A percentile compares a stretch with the other conserved stretches of the same genome.
These are phyloP conservation scores for Komagataella populi DNA, from an alignment of 805 yeast species.

Conservation along the genomic window DNA sequence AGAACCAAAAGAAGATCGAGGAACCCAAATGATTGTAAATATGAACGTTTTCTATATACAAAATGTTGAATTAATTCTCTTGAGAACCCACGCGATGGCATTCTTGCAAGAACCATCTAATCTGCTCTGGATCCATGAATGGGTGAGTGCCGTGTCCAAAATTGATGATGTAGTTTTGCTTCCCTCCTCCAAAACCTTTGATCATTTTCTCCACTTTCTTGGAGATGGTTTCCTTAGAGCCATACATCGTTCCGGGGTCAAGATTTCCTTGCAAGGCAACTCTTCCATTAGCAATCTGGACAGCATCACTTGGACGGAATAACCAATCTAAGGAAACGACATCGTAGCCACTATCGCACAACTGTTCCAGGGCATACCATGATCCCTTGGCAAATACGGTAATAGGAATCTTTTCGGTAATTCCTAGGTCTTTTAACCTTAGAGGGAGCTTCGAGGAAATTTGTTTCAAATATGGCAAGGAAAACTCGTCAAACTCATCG, in stretches of 20 bases:
- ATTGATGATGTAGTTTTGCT: conserved; percentile 81
- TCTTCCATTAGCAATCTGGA: conserved; percentile 56
- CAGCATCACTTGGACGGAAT: conserved; percentile 76
- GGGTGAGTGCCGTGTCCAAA: conserved; percentile 99
- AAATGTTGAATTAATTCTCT: neutral
- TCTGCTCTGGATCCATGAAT: conserved; percentile 86
- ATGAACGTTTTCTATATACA: neutral
- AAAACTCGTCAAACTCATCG: conserved; percentile 73
- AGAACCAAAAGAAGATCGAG: neutral
- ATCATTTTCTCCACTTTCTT: conserved; percentile 81
- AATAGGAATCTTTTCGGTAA: conserved; percentile 63
- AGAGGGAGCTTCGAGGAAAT: conserved; percentile 56
- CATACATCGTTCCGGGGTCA: conserved; percentile 93
- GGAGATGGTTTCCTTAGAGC: conserved; percentile 69
- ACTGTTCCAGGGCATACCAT: conserved; percentile 86
- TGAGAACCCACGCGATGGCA: conserved; percentile 64
- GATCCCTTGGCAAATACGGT: conserved; percentile 93
- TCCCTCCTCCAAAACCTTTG: conserved; percentile 86
- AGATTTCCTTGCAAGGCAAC: conserved; percentile 87
- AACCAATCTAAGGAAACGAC: conserved; percentile 91
- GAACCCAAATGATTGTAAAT: neutral
- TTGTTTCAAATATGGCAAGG: conserved; percentile 76
- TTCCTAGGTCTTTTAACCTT: conserved; percentile 60
- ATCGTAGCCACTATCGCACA: conserved; percentile 73
- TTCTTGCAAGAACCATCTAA: conserved; percentile 74